phyloP scores from a whole-genome alignment of 257 asterid genomes.

The Solanum chiquidenum region DNA sequence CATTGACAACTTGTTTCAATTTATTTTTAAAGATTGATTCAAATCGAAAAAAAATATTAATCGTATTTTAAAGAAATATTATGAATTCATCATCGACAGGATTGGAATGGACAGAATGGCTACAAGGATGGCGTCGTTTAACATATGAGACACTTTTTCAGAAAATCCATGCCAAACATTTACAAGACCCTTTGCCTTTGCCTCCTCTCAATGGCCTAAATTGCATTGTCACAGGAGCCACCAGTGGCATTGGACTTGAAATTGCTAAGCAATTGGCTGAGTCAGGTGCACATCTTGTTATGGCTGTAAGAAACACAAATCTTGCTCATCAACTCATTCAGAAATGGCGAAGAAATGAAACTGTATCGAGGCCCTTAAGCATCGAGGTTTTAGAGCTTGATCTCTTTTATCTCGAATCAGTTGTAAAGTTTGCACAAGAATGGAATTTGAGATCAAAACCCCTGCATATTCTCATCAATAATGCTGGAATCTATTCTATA shows the following conservation, averaged over 20 bases:
- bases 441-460: slow-evolving; percentile 68
- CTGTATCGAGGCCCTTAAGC: slow-evolving; percentile 63
- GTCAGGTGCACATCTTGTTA: slow-evolving; percentile 83
- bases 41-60: neutral
- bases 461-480: slow-evolving; percentile 69
- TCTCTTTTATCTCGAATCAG: slow-evolving; percentile 74
- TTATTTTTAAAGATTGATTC: neutral
- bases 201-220: slow-evolving; percentile 70
- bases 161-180: slow-evolving; percentile 75
- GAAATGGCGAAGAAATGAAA: slow-evolving; percentile 67
- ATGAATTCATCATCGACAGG: neutral
- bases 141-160: slow-evolving; percentile 73
- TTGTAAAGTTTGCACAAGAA: slow-evolving; percentile 68
- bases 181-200: slow-evolving; percentile 73
- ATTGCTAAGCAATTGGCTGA: slow-evolving; percentile 83
- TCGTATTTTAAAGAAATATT: neutral
- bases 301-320: slow-evolving; percentile 83
- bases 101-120: slow-evolving; percentile 83
- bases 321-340: slow-evolving; percentile 58
- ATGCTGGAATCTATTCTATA: slow-evolving; percentile 88
- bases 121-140: slow-evolving; percentile 54
- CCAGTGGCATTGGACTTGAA: slow-evolving; percentile 95
- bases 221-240: slow-evolving; percentile 85
- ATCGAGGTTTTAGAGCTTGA: slow-evolving; percentile 85
- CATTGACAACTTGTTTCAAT: too few species aligned